Conservation (phyloP, 2,329 filamentous ascomycete species). For the Botryotinia convoluta region DNA sequence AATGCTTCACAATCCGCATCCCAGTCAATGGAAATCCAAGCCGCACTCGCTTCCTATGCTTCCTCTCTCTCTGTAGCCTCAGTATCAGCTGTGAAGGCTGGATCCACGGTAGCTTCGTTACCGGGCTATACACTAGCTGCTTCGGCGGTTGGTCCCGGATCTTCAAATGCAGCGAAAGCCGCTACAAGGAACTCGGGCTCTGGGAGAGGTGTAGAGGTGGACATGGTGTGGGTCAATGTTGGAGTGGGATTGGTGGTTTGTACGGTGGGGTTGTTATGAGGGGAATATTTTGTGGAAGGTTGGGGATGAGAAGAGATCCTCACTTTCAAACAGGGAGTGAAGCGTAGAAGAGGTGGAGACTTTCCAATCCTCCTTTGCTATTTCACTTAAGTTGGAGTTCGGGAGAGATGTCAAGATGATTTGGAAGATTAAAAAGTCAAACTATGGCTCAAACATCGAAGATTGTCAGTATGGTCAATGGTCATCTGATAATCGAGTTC, state of each 20-base stretch:
- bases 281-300: not conserved
- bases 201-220: not conserved
- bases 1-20: constrained; percentile 1
- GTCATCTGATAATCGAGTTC: not conserved
- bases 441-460: not conserved
- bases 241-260: not conserved
- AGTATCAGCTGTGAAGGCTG: not conserved
- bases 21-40: not conserved
- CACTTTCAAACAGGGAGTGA: not conserved
- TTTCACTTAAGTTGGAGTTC: not conserved
- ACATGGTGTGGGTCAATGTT: not conserved
- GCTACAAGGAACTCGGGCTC: not conserved
- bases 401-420: not conserved
- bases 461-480: not conserved
- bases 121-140: not conserved
- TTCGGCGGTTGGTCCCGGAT: not conserved
- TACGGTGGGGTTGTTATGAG: not conserved
- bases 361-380: not conserved
- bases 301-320: not conserved
- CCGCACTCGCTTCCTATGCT: not conserved
- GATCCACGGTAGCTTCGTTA: not conserved
- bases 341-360: not conserved
- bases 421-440: not conserved
- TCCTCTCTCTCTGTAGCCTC: not conserved
- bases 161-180: not conserved